Conservation (phyloP, 2,329 filamentous ascomycete species). For the Arthrinium puccinioides region DNA sequence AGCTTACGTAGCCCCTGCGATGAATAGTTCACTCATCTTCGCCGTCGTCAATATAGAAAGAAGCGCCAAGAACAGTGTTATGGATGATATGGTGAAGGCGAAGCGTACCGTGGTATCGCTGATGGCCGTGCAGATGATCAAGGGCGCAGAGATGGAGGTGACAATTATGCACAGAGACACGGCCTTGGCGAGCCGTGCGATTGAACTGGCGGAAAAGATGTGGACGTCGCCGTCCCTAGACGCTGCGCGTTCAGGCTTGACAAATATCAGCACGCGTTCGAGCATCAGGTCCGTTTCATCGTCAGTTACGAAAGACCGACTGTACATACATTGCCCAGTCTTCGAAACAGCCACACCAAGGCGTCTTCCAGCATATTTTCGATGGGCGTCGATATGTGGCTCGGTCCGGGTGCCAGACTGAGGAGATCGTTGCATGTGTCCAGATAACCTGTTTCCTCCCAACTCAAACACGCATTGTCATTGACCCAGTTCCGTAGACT, state of each 20-base stretch:
- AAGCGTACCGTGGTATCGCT: not conserved
- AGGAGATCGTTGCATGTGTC: not conserved
- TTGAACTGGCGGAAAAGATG: not conserved
- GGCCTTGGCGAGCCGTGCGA: not conserved
- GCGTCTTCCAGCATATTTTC: not conserved
- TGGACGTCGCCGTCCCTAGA: no score
- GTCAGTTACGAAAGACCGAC: not conserved
- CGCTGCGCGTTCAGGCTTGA: no score
- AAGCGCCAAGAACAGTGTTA: not conserved
- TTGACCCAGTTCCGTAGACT: not conserved
- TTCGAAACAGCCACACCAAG: not conserved
- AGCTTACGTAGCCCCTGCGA: not conserved
- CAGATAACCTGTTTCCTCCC: not conserved
- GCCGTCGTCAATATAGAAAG: not conserved
- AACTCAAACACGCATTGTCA: not conserved
- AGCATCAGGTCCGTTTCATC: no score
- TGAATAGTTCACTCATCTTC: not conserved
- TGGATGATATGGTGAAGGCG: not conserved
- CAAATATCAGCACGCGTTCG: no score
- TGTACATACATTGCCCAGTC: not conserved
- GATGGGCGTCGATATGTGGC: not conserved
- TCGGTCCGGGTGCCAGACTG: not conserved
- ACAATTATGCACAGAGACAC: not conserved
- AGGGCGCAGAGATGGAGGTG: not conserved
- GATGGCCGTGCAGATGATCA: not conserved